phyloP scores from a whole-genome alignment of 176 grass and related monocot species.

The Elymus sibiricus region DNA sequence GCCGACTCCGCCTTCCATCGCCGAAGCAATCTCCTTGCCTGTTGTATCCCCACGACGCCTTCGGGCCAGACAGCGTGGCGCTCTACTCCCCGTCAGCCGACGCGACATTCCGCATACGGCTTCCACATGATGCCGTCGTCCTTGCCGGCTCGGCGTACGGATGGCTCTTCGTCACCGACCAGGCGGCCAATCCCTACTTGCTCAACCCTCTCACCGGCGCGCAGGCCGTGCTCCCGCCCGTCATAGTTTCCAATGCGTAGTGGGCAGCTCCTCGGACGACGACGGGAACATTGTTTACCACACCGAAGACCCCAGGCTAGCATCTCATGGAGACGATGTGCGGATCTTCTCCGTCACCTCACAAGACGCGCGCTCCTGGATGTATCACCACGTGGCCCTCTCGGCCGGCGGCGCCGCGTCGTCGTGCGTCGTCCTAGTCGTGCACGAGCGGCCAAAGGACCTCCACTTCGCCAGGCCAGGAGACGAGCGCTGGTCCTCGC shows the following conservation, averaged over 20 bases:
- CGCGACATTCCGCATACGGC: background rate
- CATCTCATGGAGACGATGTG: background rate
- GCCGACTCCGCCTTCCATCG: background rate
- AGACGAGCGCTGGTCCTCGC: background rate
- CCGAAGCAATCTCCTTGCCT: background rate
- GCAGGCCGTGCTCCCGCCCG: conserved; percentile 3
- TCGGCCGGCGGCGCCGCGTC: background rate
- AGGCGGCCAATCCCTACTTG: conserved; percentile 15
- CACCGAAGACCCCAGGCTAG: background rate
- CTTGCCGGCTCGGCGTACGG: conserved; percentile 8
- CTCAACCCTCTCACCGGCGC: conserved; percentile 29
- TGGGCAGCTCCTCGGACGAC: background rate
- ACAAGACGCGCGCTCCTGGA: background rate
- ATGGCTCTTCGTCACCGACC: conserved; percentile 24
- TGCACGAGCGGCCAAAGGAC: background rate
- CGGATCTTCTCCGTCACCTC: background rate
- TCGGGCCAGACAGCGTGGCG: background rate
- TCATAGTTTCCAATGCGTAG: background rate
- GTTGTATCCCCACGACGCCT: background rate
- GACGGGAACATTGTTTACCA: background rate
- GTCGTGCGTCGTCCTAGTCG: background rate
- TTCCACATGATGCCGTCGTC: background rate
- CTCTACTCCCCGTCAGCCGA: conserved; percentile 8
- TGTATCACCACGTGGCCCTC: background rate
- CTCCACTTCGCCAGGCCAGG: conserved; percentile 12